These are phyloP conservation scores for Echeveria elegans DNA, from an alignment of 164 flowering plant genomes.

Conservation along the genomic window DNA sequence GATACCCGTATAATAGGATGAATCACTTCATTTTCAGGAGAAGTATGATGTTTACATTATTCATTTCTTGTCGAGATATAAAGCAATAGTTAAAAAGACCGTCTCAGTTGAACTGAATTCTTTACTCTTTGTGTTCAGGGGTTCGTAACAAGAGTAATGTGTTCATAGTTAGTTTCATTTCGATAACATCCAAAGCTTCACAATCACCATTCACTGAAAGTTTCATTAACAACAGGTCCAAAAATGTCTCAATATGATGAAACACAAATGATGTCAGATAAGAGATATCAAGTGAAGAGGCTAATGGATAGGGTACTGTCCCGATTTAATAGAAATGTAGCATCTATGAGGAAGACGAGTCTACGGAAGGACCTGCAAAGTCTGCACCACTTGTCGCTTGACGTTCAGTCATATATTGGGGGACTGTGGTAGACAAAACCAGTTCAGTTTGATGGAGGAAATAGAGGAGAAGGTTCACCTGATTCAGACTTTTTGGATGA, in stretches of 20 bases:
- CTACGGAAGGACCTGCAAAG: neutral
- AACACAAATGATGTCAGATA: neutral
- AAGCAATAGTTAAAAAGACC: neutral
- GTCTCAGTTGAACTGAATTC: neutral
- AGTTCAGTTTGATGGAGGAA: neutral
- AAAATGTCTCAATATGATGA: neutral
- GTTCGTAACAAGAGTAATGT: neutral
- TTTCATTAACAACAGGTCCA: neutral
- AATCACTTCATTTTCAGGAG: no score
- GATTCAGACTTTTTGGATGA: neutral
- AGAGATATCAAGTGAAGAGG: neutral
- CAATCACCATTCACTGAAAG: neutral
- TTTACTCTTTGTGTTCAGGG: neutral
- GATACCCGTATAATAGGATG: no score
- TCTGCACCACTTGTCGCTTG: neutral
- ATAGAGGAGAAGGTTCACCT: slow-evolving; percentile 3
- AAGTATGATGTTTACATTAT: neutral
- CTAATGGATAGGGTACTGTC: neutral
- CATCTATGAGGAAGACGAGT: neutral
- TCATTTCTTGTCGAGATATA: neutral
- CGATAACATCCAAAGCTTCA: neutral
- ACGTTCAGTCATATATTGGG: neutral
- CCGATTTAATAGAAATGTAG: neutral
- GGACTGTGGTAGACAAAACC: neutral
- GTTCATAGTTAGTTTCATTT: neutral